Evolutionary conservation across 306 rosid species (phyloP).

Genomic region (Boehmeria nivea): DNA sequence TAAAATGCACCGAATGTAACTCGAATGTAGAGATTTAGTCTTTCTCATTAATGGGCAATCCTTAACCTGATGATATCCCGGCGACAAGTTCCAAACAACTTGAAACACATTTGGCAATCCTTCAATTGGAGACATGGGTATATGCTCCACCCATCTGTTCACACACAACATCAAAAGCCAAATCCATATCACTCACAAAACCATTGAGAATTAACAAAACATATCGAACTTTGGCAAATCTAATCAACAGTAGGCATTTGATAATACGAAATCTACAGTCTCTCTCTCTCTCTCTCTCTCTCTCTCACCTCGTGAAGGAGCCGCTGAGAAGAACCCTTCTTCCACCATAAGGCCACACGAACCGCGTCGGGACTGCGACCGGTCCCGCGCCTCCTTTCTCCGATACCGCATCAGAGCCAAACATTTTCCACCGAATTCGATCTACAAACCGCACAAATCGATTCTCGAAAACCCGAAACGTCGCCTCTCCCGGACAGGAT

Average conservation of each 20-base stretch:
- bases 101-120: conserved; percentile 73
- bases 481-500: too few relatives aligned
- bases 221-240: too few relatives aligned
- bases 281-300: too few relatives aligned
- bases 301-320: conserved; percentile 68
- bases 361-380: conserved; percentile 49
- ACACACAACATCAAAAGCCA: conserved; percentile 24
- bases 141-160: conserved; percentile 59
- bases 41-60: conserved; percentile 17
- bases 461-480: conserved; percentile 14
- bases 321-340: conserved; percentile 63
- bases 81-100: conserved; percentile 67
- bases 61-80: conserved; percentile 80
- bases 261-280: conserved; percentile 1
- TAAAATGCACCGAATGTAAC: too few relatives aligned
- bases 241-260: too few relatives aligned
- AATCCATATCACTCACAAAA: not conserved
- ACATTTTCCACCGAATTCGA: conserved; percentile 49
- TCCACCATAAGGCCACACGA: conserved; percentile 80
- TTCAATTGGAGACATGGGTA: conserved; percentile 73
- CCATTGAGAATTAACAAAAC: not conserved
- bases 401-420: conserved; percentile 41
- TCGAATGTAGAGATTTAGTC: not conserved
- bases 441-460: not conserved
- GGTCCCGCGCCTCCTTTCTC: conserved; percentile 40